Evolutionary conservation across 768 basidiomycete species (phyloP), one percentile per base, ranked within the genome.

Genomic region (Chalciporus chontae): DNA sequence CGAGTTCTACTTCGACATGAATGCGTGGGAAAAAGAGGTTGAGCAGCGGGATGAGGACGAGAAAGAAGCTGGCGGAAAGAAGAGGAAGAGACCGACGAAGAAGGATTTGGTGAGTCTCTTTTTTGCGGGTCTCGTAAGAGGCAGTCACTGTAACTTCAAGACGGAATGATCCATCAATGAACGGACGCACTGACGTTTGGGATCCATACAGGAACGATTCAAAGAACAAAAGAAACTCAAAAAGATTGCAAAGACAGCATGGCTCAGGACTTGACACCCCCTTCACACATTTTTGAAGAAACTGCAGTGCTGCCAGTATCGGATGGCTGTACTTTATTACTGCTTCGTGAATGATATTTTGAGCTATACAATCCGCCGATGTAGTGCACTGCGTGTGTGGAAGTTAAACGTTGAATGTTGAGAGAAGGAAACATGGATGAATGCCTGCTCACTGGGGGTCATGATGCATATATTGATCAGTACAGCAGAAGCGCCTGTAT

Each of bases 221-320:
- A 88, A 85, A 63, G 87, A 90, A 63, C 84, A 88, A 72, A 92
- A 91, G 67, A 77, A 70, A 56, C 69, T 73, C 62, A 91, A 91
- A 74, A 92, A 91, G 71, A 81, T 90, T 8, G 87, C 88, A 34
- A 91, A 90, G 73, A 91, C 88, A 1, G 90, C 90, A 8, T 92
- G 89, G 90, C 64, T 92, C 59, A 81, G 90, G 64, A 87, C 83
- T 2, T 63, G 59, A 63, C 19, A 14, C 26, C 14, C n/a, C 24
- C 21, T 36, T 38, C n/a, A 19, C 36, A 34, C 24, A n/a, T n/a
- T 13, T 26, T 38, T 17, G 19, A 24, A 21, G 43, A 43, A 45
- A 19, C n/a, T 40, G 7, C 14, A 15, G 40, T n/a, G 41, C 23
- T 27, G 26, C n/a, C n/a, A n/a, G n/a, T 42, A 42, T 3, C n/a